These are phyloP conservation scores for Thelephora terrestris DNA, from an alignment of 1,284 basidiomycete species.

Conservation along the genomic window DNA sequence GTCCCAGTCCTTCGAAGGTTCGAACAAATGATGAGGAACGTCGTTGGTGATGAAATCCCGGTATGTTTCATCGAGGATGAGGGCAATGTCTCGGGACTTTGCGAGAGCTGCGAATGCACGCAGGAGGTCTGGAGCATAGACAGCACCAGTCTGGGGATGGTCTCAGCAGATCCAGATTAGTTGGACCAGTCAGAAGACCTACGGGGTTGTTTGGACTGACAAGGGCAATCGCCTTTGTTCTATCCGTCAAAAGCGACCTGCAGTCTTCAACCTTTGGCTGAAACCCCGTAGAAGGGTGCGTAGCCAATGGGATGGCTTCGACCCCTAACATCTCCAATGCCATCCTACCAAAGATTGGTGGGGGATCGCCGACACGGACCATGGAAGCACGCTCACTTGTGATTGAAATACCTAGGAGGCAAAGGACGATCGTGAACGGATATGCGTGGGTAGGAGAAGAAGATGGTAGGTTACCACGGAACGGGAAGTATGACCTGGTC, in stretches of 20 bases:
- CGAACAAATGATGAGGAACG: slow-evolving; percentile 49
- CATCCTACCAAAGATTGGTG: slow-evolving; percentile 41
- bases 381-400: slow-evolving; percentile 36
- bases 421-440: slow-evolving; percentile 8
- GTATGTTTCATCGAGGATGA: slow-evolving; percentile 89
- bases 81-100: slow-evolving; percentile 43
- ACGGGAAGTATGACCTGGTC: slow-evolving; percentile 74
- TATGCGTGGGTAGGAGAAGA: background rate
- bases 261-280: slow-evolving; percentile 44
- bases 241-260: slow-evolving; percentile 39
- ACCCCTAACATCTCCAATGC: slow-evolving; percentile 59
- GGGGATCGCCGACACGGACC: slow-evolving; percentile 10
- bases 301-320: slow-evolving; percentile 51
- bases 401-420: slow-evolving; percentile 63
- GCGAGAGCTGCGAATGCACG: slow-evolving; percentile 58
- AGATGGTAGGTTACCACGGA: slow-evolving; percentile 44
- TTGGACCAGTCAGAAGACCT: slow-evolving; percentile 15
- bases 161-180: slow-evolving; percentile 7
- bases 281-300: slow-evolving; percentile 47
- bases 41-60: slow-evolving; percentile 63
- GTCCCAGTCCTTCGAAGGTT: slow-evolving; percentile 20
- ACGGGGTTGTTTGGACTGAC: slow-evolving; percentile 72
- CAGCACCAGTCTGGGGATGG: slow-evolving; percentile 61
- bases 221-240: slow-evolving; percentile 63
- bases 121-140: slow-evolving; percentile 56